Evolutionary conservation across 805 yeast genomes (phyloP).

Genomic region (Groenewaldozyma salmanticensis): DNA sequence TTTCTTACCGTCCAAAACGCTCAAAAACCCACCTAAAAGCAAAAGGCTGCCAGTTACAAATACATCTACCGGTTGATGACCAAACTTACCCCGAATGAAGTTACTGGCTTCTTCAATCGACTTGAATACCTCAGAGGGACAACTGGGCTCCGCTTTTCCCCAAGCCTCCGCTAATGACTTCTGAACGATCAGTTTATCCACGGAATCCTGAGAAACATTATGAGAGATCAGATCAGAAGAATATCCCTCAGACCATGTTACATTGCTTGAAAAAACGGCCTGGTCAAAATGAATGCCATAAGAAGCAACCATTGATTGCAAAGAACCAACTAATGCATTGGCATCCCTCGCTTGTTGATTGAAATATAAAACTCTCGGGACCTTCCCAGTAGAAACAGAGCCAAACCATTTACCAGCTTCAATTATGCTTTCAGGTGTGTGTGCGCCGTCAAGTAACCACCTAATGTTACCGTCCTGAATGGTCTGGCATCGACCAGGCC

Average conservation of each 20-base stretch:
- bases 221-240: slow-evolving; percentile 68
- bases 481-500: slow-evolving; percentile 97
- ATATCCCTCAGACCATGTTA: slow-evolving; percentile 86
- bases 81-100: slow-evolving; percentile 34
- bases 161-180: slow-evolving; percentile 63
- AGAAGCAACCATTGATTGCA: slow-evolving; percentile 29
- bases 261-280: slow-evolving; percentile 80
- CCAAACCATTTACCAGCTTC: slow-evolving; percentile 74
- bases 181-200: slow-evolving; percentile 76
- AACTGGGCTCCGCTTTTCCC: slow-evolving; percentile 38
- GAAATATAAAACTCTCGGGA: slow-evolving; percentile 49
- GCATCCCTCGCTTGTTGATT: slow-evolving; percentile 95
- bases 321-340: slow-evolving; percentile 44
- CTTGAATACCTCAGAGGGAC: slow-evolving; percentile 44
- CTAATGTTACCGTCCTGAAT: slow-evolving; percentile 39
- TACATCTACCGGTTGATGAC: slow-evolving; percentile 44
- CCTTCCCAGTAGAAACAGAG: slow-evolving; percentile 14
- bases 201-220: slow-evolving; percentile 69
- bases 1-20: slow-evolving; percentile 51
- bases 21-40: slow-evolving; percentile 86
- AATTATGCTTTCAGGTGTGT: slow-evolving; percentile 75
- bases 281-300: slow-evolving; percentile 48
- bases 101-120: slow-evolving; percentile 69
- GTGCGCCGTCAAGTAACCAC: slow-evolving; percentile 97
- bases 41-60: slow-evolving; percentile 93